Base-by-base conservation (phyloP, 2,329 filamentous ascomycete species). In the Chalaropsis thielavioides region DNA sequence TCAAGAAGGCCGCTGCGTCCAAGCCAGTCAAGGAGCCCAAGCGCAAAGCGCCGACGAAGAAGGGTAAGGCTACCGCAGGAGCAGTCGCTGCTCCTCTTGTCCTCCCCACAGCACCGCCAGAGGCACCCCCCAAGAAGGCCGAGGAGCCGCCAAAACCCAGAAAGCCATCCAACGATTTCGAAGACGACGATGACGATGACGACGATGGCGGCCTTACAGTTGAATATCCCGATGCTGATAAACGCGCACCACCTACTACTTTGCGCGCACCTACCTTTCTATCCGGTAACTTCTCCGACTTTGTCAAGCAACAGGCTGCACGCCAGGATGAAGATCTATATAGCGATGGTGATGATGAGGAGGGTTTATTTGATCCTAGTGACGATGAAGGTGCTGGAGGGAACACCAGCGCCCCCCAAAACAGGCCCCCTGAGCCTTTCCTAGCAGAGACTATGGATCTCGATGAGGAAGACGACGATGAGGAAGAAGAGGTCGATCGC, bases 151-250 rank as follows among this genome's bases (percentile, higher is more conserved):
- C 72, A 64, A 70, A 71, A 69, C 71, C 73, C 62, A 70, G 72
- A 68, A 73, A 74, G 58, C 68, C 73, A 77, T 3, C 61, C 11
- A 31, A 60, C n/a, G 58, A 78, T 80, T 66, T 66, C 1, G 79
- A 82, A 6, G 79, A 80, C 1, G 80, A 82, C 60, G 80, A 81
- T 3, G 79, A 80, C 19, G 78, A 80, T 13, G 81, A 83, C 54
- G 82, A 81, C 27, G 83, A 83, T 62, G 79, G 80, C 59, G 80
- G 79, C 31, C 75, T 85, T 41, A 78, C 80, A 31, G 77, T 86
- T 65, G 84, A 86, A 71, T 84, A 83, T 68, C 83, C 83, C 0
- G 81, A 78, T 58, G 80, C 77, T 40, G 77, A 77, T 24, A 73
- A 74, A 2, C 71, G 74, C 65, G 31, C 68, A 67, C 64, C 63